Conservation (phyloP, 331 rosid species). For the Malus hybrid region DNA sequence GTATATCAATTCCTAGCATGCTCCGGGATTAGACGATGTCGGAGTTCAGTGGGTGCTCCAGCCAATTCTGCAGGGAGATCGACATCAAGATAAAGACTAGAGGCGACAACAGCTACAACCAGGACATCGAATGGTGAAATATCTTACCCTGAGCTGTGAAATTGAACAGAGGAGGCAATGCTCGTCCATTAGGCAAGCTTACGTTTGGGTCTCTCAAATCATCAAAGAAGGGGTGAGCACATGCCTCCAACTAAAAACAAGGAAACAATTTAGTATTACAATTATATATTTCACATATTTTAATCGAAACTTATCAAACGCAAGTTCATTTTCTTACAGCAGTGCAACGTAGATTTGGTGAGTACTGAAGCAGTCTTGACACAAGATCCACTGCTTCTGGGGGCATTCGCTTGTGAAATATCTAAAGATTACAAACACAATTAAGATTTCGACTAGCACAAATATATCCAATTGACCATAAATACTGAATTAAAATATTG, state of each 20-base stretch:
- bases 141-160: constrained; percentile 76
- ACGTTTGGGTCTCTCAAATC: constrained; percentile 64
- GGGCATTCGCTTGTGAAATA: constrained; percentile 80
- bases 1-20: constrained; percentile 43
- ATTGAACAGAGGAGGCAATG: constrained; percentile 68
- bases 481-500: background rate
- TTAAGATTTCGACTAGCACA: constrained; percentile 12
- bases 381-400: constrained; percentile 80
- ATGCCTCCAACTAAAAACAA: constrained; percentile 67
- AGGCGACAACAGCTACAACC: background rate
- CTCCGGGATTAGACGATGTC: constrained; percentile 83
- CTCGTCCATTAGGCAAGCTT: constrained; percentile 59
- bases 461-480: background rate
- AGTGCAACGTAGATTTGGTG: constrained; percentile 82
- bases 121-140: background rate
- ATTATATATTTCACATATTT: background rate
- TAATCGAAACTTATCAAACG: background rate
- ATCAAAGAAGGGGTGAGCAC: constrained; percentile 82
- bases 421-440: constrained; percentile 26
- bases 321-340: constrained; percentile 49
- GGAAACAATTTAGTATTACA: background rate
- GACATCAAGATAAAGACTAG: background rate
- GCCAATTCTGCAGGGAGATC: constrained; percentile 56
- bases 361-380: constrained; percentile 83
- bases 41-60: constrained; percentile 66